Conservation (phyloP, 768 basidiomycete genomes). For the Lenzites betulinus region DNA sequence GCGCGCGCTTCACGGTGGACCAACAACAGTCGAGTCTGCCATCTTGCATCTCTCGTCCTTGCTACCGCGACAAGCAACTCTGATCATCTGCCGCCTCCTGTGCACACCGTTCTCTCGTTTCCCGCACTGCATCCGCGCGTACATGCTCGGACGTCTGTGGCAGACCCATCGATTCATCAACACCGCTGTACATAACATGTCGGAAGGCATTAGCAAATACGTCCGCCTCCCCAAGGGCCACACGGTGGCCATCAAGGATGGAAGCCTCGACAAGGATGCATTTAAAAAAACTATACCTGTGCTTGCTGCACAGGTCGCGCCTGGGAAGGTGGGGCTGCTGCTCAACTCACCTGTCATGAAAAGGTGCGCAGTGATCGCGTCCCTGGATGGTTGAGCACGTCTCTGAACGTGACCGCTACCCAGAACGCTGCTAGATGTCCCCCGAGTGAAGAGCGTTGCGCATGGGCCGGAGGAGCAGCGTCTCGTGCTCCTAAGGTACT, state of each 20-base stretch:
- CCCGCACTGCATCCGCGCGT: neutral
- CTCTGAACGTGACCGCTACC: neutral
- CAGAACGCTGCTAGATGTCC: conserved; percentile 67
- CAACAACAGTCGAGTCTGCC: neutral
- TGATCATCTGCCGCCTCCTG: neutral
- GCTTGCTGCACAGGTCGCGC: conserved; percentile 65
- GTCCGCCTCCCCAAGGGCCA: conserved; percentile 48
- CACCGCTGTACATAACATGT: conserved; percentile 17
- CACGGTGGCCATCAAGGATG: conserved; percentile 41
- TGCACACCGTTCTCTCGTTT: no score
- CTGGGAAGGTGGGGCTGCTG: conserved; percentile 54
- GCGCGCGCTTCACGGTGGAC: neutral
- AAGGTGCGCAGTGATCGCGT: conserved; percentile 46
- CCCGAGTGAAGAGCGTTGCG: conserved; percentile 64
- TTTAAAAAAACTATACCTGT: conserved; percentile 71
- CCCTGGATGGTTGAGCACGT: conserved; percentile 14
- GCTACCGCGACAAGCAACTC: neutral
- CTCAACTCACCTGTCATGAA: conserved; percentile 60
- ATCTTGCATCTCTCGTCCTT: neutral
- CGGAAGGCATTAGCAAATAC: conserved; percentile 29
- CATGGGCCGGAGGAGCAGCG: conserved; percentile 50
- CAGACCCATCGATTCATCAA: conserved; percentile 10
- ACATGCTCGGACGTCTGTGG: conserved; percentile 15
- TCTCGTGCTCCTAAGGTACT: conserved; percentile 67
- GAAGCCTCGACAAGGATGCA: conserved; percentile 57